Conservation (phyloP, 768 basidiomycete species). For the Basidioascus undulatus region DNA sequence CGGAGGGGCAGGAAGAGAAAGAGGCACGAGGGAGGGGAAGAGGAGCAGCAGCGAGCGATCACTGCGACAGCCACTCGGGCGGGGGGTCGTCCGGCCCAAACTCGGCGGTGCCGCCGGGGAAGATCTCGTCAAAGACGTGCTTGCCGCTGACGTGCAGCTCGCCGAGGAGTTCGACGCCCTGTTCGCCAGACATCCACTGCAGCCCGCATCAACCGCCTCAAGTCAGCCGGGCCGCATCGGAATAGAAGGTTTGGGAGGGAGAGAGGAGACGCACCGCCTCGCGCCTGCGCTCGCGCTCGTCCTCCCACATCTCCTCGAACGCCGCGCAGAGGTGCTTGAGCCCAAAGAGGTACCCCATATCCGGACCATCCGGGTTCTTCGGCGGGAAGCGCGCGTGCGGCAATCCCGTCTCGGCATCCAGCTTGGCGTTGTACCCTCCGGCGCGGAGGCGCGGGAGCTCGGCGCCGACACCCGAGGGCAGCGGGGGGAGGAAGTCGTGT, state of each 20-base stretch:
- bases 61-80: too few relatives aligned
- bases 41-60: too few relatives aligned
- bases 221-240: conserved; percentile 4
- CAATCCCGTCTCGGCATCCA: conserved; percentile 58
- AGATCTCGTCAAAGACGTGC: conserved; percentile 56
- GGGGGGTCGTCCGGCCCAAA: too few relatives aligned
- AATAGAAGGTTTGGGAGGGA: neutral
- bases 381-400: conserved; percentile 86
- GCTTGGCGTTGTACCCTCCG: conserved; percentile 30
- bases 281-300: conserved; percentile 47
- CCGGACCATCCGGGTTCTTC: conserved; percentile 65
- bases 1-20: too few relatives aligned
- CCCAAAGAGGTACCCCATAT: conserved; percentile 83
- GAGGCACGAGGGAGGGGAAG: too few relatives aligned
- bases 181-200: neutral
- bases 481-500: conserved; percentile 55
- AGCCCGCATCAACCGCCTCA: conserved; percentile 12
- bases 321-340: conserved; percentile 53
- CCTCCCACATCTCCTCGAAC: conserved; percentile 66
- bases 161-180: conserved; percentile 22
- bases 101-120: conserved; percentile 18
- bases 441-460: neutral
- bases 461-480: conserved; percentile 17
- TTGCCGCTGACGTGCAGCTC: conserved; percentile 45
- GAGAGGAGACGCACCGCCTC: conserved; percentile 18